A percentile compares a stretch with the other conserved stretches of the same genome.
Conservation (phyloP, 2,329 filamentous ascomycete genomes). For the Hypoxylon sp. region DNA sequence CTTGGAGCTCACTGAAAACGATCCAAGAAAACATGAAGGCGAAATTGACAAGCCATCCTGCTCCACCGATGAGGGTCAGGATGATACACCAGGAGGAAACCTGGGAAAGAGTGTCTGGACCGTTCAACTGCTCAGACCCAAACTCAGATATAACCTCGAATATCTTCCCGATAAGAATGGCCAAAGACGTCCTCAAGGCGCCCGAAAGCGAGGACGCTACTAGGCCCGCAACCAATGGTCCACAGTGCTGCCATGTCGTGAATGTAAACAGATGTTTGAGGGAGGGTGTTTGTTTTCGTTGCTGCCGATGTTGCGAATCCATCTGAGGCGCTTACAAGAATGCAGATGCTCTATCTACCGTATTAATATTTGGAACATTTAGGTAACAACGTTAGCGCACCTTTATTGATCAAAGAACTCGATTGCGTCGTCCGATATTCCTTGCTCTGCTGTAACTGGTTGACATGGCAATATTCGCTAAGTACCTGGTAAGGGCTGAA, state of each 20-base stretch:
- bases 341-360: neutral
- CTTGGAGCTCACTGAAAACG: constrained; percentile 85
- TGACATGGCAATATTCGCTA: constrained; percentile 13
- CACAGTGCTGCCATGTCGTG: constrained; percentile 72
- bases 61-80: constrained; percentile 74
- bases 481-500: neutral
- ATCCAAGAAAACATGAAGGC: constrained; percentile 80
- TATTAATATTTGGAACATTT: neutral
- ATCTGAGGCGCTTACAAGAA: constrained; percentile 17
- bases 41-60: constrained; percentile 77
- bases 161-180: constrained; percentile 80
- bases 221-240: constrained; percentile 68
- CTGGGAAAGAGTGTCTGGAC: constrained; percentile 66
- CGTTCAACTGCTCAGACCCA: constrained; percentile 68
- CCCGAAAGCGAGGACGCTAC: constrained; percentile 72
- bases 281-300: constrained; percentile 21
- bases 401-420: constrained; percentile 4
- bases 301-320: constrained; percentile 7
- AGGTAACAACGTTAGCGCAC: neutral
- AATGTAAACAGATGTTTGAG: constrained; percentile 76
- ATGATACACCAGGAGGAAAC: constrained; percentile 74
- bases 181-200: constrained; percentile 73
- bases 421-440: neutral
- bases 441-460: neutral
- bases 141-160: constrained; percentile 80